Evolutionary conservation across 2,329 filamentous ascomycete species (phyloP).

Genomic region (Elsinoe fawcettii): DNA sequence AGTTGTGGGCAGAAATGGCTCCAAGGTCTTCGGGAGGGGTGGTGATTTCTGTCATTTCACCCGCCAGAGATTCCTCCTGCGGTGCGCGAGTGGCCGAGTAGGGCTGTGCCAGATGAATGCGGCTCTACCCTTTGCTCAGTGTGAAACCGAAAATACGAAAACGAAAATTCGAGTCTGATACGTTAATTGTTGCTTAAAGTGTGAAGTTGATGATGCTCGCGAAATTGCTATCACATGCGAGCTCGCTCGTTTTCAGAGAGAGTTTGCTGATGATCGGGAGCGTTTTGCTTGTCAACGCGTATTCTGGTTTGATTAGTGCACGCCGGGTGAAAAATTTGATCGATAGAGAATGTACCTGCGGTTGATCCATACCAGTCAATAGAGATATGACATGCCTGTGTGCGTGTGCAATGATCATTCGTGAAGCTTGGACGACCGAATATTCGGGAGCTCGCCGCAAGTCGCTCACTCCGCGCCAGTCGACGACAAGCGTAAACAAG

Average conservation of each 20-base stretch:
- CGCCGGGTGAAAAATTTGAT: not conserved
- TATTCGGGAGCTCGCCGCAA: constrained; percentile 5
- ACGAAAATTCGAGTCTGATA: not conserved
- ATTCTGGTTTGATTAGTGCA: not conserved
- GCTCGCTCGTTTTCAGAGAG: not conserved
- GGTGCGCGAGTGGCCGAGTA: not conserved
- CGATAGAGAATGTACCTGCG: not conserved
- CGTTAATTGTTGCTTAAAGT: not conserved
- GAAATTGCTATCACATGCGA: constrained; percentile 9
- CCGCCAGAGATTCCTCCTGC: not conserved
- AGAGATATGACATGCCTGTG: not conserved
- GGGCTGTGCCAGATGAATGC: not conserved
- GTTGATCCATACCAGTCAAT: constrained; percentile 10
- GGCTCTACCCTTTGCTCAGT: not conserved
- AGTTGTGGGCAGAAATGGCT: constrained; percentile 3
- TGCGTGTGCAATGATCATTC: not conserved
- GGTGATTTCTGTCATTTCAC: constrained; percentile 11
- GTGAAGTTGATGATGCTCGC: not conserved
- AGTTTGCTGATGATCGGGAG: not conserved
- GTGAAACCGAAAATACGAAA: not conserved
- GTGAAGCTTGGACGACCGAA: constrained; percentile 4
- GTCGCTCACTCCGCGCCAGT: constrained; percentile 13
- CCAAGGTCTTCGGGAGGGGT: constrained; percentile 11
- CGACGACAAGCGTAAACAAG: not conserved
- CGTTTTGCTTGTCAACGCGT: constrained; percentile 3